These are phyloP conservation scores for Firmiana major DNA, from an alignment of 345 rosid species.

Conservation along the genomic window DNA sequence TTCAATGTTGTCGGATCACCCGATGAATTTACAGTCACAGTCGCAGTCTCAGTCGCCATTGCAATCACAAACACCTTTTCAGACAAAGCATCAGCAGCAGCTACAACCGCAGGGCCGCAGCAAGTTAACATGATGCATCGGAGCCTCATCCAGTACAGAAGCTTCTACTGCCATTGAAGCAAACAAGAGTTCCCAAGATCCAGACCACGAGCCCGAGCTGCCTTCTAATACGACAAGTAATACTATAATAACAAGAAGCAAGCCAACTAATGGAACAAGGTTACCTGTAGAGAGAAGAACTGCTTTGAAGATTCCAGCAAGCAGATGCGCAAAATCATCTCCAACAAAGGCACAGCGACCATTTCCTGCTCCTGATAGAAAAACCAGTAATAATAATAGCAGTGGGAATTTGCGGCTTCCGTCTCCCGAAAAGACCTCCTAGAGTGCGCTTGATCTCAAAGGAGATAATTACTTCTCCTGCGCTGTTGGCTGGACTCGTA, in stretches of 20 bases:
- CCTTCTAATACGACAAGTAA: slow-evolving; percentile 52
- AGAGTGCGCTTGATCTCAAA: slow-evolving; percentile 98
- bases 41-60: no score
- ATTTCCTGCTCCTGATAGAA: slow-evolving; percentile 45
- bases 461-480: slow-evolving; percentile 97
- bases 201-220: slow-evolving; percentile 98
- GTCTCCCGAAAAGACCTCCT: slow-evolving; percentile 73
- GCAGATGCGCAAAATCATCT: slow-evolving; percentile 68
- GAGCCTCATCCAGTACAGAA: no score
- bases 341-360: slow-evolving; percentile 57
- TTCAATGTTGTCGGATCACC: no score
- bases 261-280: slow-evolving; percentile 57
- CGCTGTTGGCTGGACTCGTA: slow-evolving; percentile 79
- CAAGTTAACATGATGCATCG: no score
- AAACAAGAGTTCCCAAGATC: no score
- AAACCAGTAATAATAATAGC: slow-evolving; percentile 26
- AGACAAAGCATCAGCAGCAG: no score
- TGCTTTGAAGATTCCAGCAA: slow-evolving; percentile 49
- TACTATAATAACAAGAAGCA: slow-evolving; percentile 36
- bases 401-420: slow-evolving; percentile 45
- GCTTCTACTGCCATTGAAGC: no score
- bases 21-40: no score
- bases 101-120: no score
- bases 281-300: slow-evolving; percentile 56
- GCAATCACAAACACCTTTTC: no score